Conservation (phyloP, 2,329 filamentous ascomycete genomes). For the Gnomoniopsis smithogilvyi region DNA sequence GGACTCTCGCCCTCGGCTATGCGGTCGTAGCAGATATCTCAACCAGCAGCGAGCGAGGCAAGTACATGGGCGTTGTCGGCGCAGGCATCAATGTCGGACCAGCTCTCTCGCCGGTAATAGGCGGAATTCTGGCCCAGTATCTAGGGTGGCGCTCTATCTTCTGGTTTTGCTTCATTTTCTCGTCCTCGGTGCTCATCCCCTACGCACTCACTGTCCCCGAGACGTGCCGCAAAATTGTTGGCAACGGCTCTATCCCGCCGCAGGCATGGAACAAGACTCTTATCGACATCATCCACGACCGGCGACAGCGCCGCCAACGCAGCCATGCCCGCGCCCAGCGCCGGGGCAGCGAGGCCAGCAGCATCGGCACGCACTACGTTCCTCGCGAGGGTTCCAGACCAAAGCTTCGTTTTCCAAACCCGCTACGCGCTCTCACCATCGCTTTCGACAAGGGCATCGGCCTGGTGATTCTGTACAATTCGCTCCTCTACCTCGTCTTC, state of each 20-base stretch:
- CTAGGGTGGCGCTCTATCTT: conserved; percentile 68
- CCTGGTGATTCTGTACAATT: conserved; percentile 49
- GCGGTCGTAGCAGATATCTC: conserved; percentile 72
- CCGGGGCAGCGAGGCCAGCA: not conserved
- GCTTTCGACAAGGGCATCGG: conserved; percentile 57
- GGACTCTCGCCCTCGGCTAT: conserved; percentile 67
- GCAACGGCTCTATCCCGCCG: conserved; percentile 59
- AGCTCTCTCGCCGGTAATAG: conserved; percentile 57
- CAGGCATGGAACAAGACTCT: conserved; percentile 56
- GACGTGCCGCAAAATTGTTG: conserved; percentile 57
- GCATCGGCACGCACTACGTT: not conserved
- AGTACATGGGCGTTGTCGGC: conserved; percentile 67
- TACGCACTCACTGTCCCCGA: conserved; percentile 57
- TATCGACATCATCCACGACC: conserved; percentile 42
- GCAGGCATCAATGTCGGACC: conserved; percentile 55
- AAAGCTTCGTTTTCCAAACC: conserved; percentile 53
- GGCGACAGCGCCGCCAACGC: not conserved
- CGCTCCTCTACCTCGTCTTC: conserved; percentile 54
- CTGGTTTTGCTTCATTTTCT: conserved; percentile 63
- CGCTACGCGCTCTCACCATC: conserved; percentile 50
- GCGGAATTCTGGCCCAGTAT: conserved; percentile 60
- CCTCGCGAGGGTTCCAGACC: not conserved
- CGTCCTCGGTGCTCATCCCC: conserved; percentile 47
- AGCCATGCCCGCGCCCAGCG: not conserved
- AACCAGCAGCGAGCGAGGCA: conserved; percentile 66